Conservation (phyloP, 1,284 basidiomycete genomes). For the Apiotrichum veenhuisii region DNA sequence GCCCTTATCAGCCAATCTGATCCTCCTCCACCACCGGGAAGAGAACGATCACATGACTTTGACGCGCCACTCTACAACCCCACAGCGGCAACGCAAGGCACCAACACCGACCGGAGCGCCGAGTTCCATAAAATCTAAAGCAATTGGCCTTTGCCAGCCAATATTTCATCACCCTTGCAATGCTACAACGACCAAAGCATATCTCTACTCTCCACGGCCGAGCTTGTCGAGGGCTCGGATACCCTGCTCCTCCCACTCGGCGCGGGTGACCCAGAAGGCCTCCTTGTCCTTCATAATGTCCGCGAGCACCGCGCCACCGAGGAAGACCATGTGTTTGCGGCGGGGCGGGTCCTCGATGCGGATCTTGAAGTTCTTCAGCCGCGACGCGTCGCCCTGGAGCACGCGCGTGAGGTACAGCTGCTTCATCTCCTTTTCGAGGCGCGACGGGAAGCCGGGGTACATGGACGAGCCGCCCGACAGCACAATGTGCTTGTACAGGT, state of each 20-base stretch:
- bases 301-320: constrained; percentile 90
- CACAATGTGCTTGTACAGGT: constrained; percentile 97
- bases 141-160: too few species aligned
- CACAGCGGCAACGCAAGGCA: too few species aligned
- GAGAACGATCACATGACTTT: too few species aligned
- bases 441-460: constrained; percentile 95
- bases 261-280: constrained; percentile 90
- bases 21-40: too few species aligned
- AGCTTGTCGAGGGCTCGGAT: constrained; percentile 77
- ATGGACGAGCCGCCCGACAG: constrained; percentile 96
- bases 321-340: constrained; percentile 98
- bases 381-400: constrained; percentile 73
- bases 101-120: too few species aligned
- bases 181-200: constrained; percentile 3
- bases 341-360: constrained; percentile 96
- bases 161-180: constrained; percentile 6
- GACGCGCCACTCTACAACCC: too few species aligned
- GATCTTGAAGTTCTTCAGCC: constrained; percentile 99
- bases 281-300: constrained; percentile 97
- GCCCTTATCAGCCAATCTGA: too few species aligned
- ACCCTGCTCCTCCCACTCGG: constrained; percentile 92
- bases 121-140: too few species aligned
- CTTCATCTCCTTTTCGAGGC: constrained; percentile 99
- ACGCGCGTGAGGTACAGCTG: constrained; percentile 92
- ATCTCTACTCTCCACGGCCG: constrained; percentile 45